phyloP scores from a whole-genome alignment of 2,329 filamentous ascomycete genomes.

The Canariomyces notabilis region DNA sequence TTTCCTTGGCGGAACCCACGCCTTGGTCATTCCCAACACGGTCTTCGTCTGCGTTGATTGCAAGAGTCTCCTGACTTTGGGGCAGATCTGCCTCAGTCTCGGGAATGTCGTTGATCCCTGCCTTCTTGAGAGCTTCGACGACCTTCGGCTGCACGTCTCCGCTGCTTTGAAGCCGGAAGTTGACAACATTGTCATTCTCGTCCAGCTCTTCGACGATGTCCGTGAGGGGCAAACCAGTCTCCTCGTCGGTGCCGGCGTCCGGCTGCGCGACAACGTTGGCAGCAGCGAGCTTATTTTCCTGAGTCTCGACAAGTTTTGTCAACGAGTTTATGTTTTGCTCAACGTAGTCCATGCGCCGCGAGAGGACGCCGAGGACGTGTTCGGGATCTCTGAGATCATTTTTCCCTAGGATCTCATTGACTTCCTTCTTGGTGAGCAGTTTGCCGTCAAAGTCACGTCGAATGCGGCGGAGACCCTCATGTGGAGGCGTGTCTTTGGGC shows the following conservation, averaged over 20 bases:
- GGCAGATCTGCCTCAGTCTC: slow-evolving; percentile 18
- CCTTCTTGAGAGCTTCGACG: slow-evolving; percentile 68
- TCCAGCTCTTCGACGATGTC: slow-evolving; percentile 93
- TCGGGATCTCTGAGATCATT: slow-evolving; percentile 45
- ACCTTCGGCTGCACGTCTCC: slow-evolving; percentile 64
- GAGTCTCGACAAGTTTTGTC: slow-evolving; percentile 64
- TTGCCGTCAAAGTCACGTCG: slow-evolving; percentile 57
- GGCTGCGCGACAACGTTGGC: slow-evolving; percentile 56
- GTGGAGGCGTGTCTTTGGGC: slow-evolving; percentile 38
- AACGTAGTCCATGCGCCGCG: slow-evolving; percentile 83
- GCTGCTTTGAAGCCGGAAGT: slow-evolving; percentile 59
- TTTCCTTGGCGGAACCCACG: not conserved
- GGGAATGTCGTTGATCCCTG: slow-evolving; percentile 51
- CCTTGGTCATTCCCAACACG: not conserved
- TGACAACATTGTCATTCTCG: slow-evolving; percentile 80
- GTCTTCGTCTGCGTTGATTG: not conserved
- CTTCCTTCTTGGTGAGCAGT: slow-evolving; percentile 55
- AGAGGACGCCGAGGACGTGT: slow-evolving; percentile 64
- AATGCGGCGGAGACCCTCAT: slow-evolving; percentile 53
- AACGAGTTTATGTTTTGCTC: slow-evolving; percentile 71
- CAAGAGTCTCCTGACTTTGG: slow-evolving; percentile 7
- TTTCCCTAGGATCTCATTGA: slow-evolving; percentile 45
- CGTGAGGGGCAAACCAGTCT: slow-evolving; percentile 70
- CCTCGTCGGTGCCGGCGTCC: slow-evolving; percentile 50
- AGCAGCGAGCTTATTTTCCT: slow-evolving; percentile 65